Evolutionary conservation across 768 basidiomycete species (phyloP), one percentile per base, ranked within the genome.

Genomic region (Agaricus blazei): DNA sequence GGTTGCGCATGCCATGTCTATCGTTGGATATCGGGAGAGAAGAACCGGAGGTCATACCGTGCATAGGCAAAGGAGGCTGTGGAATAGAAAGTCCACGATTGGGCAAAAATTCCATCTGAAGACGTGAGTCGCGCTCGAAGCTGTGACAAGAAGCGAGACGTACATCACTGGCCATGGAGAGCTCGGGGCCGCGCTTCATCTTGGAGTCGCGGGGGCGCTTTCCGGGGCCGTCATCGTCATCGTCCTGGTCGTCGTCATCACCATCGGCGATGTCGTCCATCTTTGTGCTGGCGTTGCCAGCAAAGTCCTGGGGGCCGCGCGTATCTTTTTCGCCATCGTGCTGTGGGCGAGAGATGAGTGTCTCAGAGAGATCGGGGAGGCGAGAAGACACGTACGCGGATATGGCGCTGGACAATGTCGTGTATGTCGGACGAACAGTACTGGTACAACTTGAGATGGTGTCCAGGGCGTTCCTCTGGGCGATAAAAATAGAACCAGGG

Each of bases 401-500:
- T 59, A 67, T 90, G 88, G 42, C 87, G 80, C 58, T 85, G 77
- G 28, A 91, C 80, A 60, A 90, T 84, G 58, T 80, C 77, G 58
- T 83, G 78, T 55, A 87, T 81, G 64, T 90, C 86, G 11, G 70
- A 65, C 11, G 88, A 90, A 67, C 86, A 84, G 63, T 91, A 92
- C 65, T 91, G 87, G 72, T 88, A 90, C 19, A 90, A 78, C 72
- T 90, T 91, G 60, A 83, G 70, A 72, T 88, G 84, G 68, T 91
- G 88, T 15, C 89, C 88, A 49, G 85, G 78, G 34, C 85, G 81
- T 69, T 88, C 86, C 74, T 89, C 87, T 88, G 65, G 37, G 49
- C 56, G 68, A 71, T 73, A 69, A 73, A 76, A 75, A 79, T 75
- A 76, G 72, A 71, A 72, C 64, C 59, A 59, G 54, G 60, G 62